Base-by-base conservation (phyloP, 2,329 filamentous ascomycete genomes). In the Microsporum ferrugineum region DNA sequence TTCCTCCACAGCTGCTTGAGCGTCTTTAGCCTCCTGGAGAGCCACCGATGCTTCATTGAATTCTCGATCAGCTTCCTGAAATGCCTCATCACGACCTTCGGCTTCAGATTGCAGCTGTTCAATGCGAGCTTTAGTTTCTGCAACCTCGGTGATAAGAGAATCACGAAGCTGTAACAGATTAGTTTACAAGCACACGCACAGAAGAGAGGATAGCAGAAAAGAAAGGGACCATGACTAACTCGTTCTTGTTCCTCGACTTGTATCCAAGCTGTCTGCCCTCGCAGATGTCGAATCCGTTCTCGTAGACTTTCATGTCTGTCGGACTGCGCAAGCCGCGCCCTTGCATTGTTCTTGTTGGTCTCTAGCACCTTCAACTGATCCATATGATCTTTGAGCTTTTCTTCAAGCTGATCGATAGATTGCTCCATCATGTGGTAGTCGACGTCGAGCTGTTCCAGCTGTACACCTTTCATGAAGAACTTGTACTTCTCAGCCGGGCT, bases 401-500 rank as follows among this genome's bases (percentile, higher is more conserved):
- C 78, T 60, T 86, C 81, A 62, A 86, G 89, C 38, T 83, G 83
- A 65, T 96, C 88, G 23, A 94, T 79, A 2, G 84, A 87, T 65
- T 95, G 87, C 63, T 88, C 85, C 12, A 96, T 84, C 61, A 96
- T 78, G 62, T 86, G 84, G 73, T 99, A 99, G 70, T 99, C 94
- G 64, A 89, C 86, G 71, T 96, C 90, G 7, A 99, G 80, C 67
- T 92, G 87, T 71, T 97, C 90, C 0, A 99, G 82, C 68, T 97
- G 91, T 0, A 96, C 95, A 31, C 94, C 94, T 68, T 91, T 90
- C 63, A 96, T 83, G 70, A 99, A 99, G 69, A 96, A 96, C 66
- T 89, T 94, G 79, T 97, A 99, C 72, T 99, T 99, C 63, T 92
- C 86, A 2, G 83, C 78, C 0, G 91, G 84, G 1, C 85, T 88